These are phyloP conservation scores for Biscutella laevigata DNA, from an alignment of 441 rosid species.

Conservation along the genomic window DNA sequence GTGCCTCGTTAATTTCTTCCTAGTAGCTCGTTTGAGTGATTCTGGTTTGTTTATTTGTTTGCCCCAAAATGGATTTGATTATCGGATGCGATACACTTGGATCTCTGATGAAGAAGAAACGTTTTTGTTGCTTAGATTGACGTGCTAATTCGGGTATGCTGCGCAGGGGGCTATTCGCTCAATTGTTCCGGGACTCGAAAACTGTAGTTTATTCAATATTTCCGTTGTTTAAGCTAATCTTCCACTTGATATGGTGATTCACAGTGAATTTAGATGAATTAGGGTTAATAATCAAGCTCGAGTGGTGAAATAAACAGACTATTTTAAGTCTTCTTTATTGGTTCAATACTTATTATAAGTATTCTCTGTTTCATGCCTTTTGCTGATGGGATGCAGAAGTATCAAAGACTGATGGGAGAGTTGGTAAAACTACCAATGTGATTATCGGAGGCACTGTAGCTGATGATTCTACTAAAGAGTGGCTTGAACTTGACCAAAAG, in stretches of 20 bases:
- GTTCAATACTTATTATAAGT: too few relatives aligned
- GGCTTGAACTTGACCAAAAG: conserved; percentile 94
- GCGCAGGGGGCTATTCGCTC: not conserved
- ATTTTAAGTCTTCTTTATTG: too few relatives aligned
- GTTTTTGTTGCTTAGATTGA: not conserved
- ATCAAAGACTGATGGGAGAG: conserved; percentile 83
- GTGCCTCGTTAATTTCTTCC: not conserved
- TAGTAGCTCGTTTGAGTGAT: not conserved
- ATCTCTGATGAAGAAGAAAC: not conserved
- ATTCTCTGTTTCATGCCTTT: not conserved
- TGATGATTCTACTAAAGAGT: conserved; percentile 78
- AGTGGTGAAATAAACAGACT: not conserved
- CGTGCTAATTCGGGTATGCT: not conserved
- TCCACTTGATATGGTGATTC: not conserved
- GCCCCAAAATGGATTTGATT: not conserved
- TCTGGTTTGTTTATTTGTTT: conserved; percentile 10
- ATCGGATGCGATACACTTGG: conserved; percentile 2
- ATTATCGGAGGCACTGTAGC: conserved; percentile 87
- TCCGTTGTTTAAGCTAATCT: too few relatives aligned
- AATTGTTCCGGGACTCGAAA: not conserved
- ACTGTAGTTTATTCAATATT: too few relatives aligned
- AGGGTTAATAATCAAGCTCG: not conserved
- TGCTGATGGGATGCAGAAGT: conserved; percentile 45
- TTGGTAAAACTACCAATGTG: conserved; percentile 85
- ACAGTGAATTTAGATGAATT: not conserved